A percentile compares a stretch with the other conserved stretches of the same genome.
These are phyloP conservation scores for Kuraishia molischiana DNA, from an alignment of 805 yeast species.

Conservation along the genomic window DNA sequence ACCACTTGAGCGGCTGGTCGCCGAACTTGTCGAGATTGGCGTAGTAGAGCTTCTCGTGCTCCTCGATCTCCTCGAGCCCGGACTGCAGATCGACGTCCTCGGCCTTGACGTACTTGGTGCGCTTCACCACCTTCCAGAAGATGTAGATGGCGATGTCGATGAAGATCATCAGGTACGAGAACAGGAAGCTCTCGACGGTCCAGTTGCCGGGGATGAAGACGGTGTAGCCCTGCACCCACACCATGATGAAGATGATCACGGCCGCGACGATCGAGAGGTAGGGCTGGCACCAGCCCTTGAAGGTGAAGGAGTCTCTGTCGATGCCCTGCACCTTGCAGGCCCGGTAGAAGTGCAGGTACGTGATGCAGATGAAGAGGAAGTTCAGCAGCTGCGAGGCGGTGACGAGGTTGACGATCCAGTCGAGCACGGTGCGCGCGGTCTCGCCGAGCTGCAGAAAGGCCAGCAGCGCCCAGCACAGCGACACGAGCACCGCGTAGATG, in stretches of 20 bases:
- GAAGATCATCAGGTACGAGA: slow-evolving; percentile 31
- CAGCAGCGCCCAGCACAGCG: slow-evolving; percentile 50
- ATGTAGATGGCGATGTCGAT: slow-evolving; percentile 25
- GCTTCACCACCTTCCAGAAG: slow-evolving; percentile 25
- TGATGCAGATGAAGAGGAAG: slow-evolving; percentile 33
- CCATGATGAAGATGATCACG: slow-evolving; percentile 18
- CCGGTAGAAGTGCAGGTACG: slow-evolving; percentile 30
- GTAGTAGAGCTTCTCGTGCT: slow-evolving; percentile 23
- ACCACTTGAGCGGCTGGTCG: background rate
- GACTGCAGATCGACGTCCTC: slow-evolving; percentile 26
- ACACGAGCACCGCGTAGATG: slow-evolving; percentile 39
- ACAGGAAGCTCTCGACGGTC: slow-evolving; percentile 26
- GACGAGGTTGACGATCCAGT: slow-evolving; percentile 35
- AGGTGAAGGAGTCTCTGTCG: slow-evolving; percentile 27
- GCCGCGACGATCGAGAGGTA: slow-evolving; percentile 22
- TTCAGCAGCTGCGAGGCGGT: slow-evolving; percentile 38
- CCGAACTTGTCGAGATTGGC: slow-evolving; percentile 4
- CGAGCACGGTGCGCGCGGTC: slow-evolving; percentile 22
- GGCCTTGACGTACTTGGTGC: slow-evolving; percentile 25
- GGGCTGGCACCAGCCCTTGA: slow-evolving; percentile 32
- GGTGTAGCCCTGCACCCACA: slow-evolving; percentile 26
- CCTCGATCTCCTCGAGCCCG: slow-evolving; percentile 28
- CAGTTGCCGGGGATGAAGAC: slow-evolving; percentile 29
- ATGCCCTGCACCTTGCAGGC: slow-evolving; percentile 29
- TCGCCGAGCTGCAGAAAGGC: slow-evolving; percentile 49